Percentiles rank a stretch among this genome's conserved stretches.
Conservation (phyloP, 208 protist species). For the Crithidia sp. region DNA sequence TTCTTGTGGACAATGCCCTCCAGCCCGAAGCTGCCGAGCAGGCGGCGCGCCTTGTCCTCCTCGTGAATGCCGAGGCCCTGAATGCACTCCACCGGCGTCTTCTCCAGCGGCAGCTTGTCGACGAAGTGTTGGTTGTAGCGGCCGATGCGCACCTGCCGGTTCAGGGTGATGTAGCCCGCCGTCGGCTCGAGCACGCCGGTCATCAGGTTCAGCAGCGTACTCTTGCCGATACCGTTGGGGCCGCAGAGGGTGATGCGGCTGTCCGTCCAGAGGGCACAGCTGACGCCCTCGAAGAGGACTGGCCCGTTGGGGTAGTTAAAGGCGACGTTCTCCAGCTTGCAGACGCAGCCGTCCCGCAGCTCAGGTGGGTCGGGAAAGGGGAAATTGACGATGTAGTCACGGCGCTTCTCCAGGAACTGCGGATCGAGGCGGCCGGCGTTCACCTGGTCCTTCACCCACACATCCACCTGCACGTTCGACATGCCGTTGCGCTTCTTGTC, state of each 20-base stretch:
- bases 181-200: conserved; percentile 83
- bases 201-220: conserved; percentile 93
- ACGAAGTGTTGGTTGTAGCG: conserved; percentile 95
- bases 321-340: conserved; percentile 81
- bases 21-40: conserved; percentile 88
- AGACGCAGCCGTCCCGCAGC: conserved; percentile 84
- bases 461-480: conserved; percentile 87
- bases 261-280: conserved; percentile 87
- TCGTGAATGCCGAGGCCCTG: conserved; percentile 60
- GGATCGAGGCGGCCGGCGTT: conserved; percentile 66
- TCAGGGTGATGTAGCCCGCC: conserved; percentile 66
- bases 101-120: conserved; percentile 90
- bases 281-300: conserved; percentile 76
- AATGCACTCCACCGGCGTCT: conserved; percentile 91
- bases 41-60: conserved; percentile 84
- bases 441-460: conserved; percentile 78
- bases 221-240: conserved; percentile 94
- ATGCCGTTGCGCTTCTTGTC: conserved; percentile 90
- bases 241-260: conserved; percentile 91
- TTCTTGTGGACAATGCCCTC: conserved; percentile 89
- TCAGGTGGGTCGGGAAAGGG: conserved; percentile 79
- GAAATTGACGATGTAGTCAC: conserved; percentile 91
- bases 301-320: conserved; percentile 87
- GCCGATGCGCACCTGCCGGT: conserved; percentile 85
- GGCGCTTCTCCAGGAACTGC: conserved; percentile 81